A percentile compares a stretch with the other conserved stretches of the same genome.
These are phyloP conservation scores for Myxozyma kluyveri DNA, from an alignment of 805 yeast species.

Conservation along the genomic window DNA sequence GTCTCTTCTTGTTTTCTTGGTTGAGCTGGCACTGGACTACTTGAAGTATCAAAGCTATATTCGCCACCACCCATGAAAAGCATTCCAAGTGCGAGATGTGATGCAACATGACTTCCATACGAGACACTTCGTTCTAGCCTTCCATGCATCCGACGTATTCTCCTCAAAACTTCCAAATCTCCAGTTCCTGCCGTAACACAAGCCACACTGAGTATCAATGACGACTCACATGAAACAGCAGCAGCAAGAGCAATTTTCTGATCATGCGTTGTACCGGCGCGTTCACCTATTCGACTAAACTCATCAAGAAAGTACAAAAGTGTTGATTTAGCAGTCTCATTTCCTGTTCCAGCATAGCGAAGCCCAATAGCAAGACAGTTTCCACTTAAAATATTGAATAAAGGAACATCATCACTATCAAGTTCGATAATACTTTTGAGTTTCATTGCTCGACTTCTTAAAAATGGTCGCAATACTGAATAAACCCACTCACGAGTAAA, in stretches of 20 bases:
- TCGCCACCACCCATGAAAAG: constrained; percentile 91
- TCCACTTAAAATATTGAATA: constrained; percentile 70
- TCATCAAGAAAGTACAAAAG: constrained; percentile 55
- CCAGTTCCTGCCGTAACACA: constrained; percentile 90
- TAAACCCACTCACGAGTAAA: constrained; percentile 55
- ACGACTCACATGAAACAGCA: constrained; percentile 54
- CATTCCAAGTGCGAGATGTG: constrained; percentile 81
- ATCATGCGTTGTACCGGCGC: constrained; percentile 53
- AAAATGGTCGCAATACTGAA: constrained; percentile 51
- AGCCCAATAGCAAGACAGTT: constrained; percentile 70
- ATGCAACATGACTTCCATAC: constrained; percentile 73
- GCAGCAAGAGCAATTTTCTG: constrained; percentile 55
- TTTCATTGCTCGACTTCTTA: constrained; percentile 32
- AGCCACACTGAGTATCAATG: constrained; percentile 62
- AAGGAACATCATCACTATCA: constrained; percentile 61
- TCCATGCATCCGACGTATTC: constrained; percentile 69
- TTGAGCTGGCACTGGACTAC: not conserved
- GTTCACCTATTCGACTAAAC: constrained; percentile 45
- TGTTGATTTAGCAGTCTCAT: constrained; percentile 52
- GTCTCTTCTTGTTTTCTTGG: not conserved
- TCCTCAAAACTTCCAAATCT: constrained; percentile 70
- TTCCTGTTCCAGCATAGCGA: constrained; percentile 68
- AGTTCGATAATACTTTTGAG: constrained; percentile 33
- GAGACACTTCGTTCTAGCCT: constrained; percentile 40
- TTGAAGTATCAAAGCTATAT: constrained; percentile 64